Evolutionary conservation across 2,329 filamentous ascomycete species (phyloP).

Genomic region (Paecilomyces sp.): DNA sequence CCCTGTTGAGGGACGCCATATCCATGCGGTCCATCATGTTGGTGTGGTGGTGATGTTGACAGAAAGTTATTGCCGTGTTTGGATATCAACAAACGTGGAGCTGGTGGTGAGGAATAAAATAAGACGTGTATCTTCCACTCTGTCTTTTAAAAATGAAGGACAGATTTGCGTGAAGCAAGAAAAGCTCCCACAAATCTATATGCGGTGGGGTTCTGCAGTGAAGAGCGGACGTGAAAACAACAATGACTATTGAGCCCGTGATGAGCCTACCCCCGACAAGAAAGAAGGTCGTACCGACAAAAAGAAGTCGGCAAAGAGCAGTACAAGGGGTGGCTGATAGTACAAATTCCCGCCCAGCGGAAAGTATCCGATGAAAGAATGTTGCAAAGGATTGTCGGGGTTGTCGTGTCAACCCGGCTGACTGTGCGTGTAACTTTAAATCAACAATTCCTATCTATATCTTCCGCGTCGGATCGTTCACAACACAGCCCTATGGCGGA

Average conservation of each 20-base stretch:
- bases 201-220: not conserved
- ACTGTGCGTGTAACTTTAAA: constrained; percentile 11
- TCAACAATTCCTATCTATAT: constrained; percentile 4
- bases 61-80: not conserved
- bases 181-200: not conserved
- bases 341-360: constrained; percentile 22
- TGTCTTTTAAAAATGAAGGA: not conserved
- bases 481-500: not conserved
- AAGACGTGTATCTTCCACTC: not conserved
- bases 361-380: constrained; percentile 18
- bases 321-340: constrained; percentile 1
- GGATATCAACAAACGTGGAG: not conserved
- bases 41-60: not conserved
- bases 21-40: constrained; percentile 13
- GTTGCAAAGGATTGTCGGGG: constrained; percentile 24
- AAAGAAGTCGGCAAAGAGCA: not conserved
- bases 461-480: not conserved
- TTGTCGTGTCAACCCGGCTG: constrained; percentile 28
- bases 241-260: not conserved
- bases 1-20: constrained; percentile 25
- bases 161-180: not conserved
- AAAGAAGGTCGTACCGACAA: not conserved
- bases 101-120: not conserved
- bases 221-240: not conserved
- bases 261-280: not conserved